These are phyloP conservation scores for Aegilops longissima DNA, from an alignment of 176 grass and related monocot genomes.

Conservation along the genomic window DNA sequence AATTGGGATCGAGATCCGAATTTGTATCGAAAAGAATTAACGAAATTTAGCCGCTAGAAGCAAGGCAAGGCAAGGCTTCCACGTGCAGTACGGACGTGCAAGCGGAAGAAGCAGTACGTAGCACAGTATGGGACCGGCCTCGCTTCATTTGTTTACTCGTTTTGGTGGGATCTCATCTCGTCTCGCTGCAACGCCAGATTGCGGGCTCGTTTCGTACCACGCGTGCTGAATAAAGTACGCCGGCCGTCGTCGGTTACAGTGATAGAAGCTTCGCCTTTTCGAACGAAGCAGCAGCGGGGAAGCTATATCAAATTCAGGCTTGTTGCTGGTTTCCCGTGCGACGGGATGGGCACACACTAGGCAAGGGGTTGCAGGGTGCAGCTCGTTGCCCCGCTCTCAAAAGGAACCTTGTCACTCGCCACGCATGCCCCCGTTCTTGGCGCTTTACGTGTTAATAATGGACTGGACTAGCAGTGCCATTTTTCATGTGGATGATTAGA, in stretches of 20 bases:
- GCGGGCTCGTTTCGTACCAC: neutral
- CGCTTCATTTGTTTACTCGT: neutral
- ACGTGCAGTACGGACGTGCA: neutral
- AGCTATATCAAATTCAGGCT: no score
- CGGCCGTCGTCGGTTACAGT: neutral
- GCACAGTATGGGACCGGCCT: neutral
- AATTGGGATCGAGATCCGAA: no score
- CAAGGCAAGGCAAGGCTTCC: neutral
- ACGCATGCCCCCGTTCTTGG: neutral
- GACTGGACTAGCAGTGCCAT: neutral
- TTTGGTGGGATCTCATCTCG: neutral
- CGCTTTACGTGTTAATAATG: no score
- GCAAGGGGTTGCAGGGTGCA: no score
- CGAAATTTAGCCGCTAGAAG: no score
- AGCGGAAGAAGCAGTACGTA: no score
- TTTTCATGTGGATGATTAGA: neutral
- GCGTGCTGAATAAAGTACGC: neutral
- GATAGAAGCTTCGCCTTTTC: no score
- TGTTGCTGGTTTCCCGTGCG: no score
- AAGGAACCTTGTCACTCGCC: neutral
- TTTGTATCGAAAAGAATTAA: no score
- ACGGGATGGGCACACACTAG: no score
- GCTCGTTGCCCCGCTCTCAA: neutral
- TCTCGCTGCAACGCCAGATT: neutral
- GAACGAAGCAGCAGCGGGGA: no score